Evolutionary conservation across 495 filamentous ascomycete genomes (phyloP).

Genomic region (Entonaema liquescens): DNA sequence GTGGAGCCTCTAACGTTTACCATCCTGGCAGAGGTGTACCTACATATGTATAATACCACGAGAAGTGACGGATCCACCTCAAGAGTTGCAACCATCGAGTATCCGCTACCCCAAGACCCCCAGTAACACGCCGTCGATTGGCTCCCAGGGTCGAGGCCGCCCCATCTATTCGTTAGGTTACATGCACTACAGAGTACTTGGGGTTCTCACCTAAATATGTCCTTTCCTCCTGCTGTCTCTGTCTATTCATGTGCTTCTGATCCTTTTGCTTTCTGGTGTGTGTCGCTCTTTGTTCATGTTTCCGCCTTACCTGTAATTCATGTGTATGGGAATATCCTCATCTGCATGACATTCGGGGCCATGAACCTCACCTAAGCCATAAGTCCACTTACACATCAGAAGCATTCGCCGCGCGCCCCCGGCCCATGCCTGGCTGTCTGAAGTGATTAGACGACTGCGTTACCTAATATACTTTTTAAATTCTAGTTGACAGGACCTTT

Average conservation of each 20-base stretch:
- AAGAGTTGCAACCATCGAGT: slow-evolving; percentile 23
- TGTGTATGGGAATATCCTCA: slow-evolving; percentile 43
- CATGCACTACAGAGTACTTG: slow-evolving; percentile 28
- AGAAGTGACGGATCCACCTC: slow-evolving; percentile 1
- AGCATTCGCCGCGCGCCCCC: slow-evolving; percentile 16
- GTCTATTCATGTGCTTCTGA: slow-evolving; percentile 26
- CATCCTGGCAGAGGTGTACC: no score
- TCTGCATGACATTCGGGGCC: slow-evolving; percentile 30
- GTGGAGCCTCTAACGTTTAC: no score
- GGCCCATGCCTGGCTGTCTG: neutral
- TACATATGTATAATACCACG: neutral
- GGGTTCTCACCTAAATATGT: slow-evolving; percentile 34
- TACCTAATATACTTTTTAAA: slow-evolving; percentile 8
- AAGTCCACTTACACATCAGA: slow-evolving; percentile 14
- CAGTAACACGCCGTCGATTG: slow-evolving; percentile 34
- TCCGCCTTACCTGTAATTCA: slow-evolving; percentile 26
- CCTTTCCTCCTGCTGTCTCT: slow-evolving; percentile 25
- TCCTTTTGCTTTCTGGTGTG: slow-evolving; percentile 28
- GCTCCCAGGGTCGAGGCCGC: slow-evolving; percentile 28
- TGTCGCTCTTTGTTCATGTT: slow-evolving; percentile 22
- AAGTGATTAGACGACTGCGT: slow-evolving; percentile 24
- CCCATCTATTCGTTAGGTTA: slow-evolving; percentile 30
- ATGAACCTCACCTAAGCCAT: slow-evolving; percentile 38
- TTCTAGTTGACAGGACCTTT: slow-evolving; percentile 6
- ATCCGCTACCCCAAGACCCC: slow-evolving; percentile 40